phyloP scores from a whole-genome alignment of 371 early-diverging fungal species.

The Cladochytrium tenue region DNA sequence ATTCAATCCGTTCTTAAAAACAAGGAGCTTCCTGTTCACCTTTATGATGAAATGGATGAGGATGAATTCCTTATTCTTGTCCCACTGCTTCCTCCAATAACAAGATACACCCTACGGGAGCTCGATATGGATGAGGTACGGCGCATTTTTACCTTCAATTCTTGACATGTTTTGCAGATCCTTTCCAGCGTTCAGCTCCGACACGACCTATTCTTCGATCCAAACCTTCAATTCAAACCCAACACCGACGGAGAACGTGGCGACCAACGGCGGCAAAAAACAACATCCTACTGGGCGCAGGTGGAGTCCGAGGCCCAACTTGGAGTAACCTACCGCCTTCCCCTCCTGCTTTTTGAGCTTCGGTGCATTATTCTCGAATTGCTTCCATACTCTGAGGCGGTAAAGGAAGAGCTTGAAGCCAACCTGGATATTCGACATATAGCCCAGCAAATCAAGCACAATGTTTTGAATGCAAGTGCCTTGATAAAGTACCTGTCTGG shows the following conservation, averaged over 20 bases:
- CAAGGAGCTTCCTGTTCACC: constrained; percentile 25
- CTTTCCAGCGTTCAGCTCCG: constrained; percentile 70
- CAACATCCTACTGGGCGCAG: constrained; percentile 62
- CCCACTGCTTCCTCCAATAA: constrained; percentile 54
- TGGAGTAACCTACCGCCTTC: constrained; percentile 34
- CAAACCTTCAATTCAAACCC: constrained; percentile 72
- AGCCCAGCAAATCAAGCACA: constrained; percentile 57
- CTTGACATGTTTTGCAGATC: constrained; percentile 33
- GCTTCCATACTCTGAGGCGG: constrained; percentile 51
- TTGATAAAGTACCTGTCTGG: constrained; percentile 41
- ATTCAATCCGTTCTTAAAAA: constrained; percentile 11
- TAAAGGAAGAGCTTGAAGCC: constrained; percentile 51
- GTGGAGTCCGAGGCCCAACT: constrained; percentile 44
- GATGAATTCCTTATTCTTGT: constrained; percentile 32
- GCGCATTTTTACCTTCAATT: background rate
- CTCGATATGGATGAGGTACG: constrained; percentile 57
- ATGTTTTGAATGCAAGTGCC: constrained; percentile 32
- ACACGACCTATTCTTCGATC: constrained; percentile 76
- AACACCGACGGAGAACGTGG: constrained; percentile 67
- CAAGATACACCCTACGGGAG: constrained; percentile 63
- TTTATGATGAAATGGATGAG: constrained; percentile 37
- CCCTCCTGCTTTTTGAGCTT: constrained; percentile 62
- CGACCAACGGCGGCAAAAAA: constrained; percentile 43
- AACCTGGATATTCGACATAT: constrained; percentile 55
- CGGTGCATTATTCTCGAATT: constrained; percentile 61